These are phyloP conservation scores for Pseudopediastrum boryanum DNA, from an alignment of 139 green algal genomes.

Conservation along the genomic window DNA sequence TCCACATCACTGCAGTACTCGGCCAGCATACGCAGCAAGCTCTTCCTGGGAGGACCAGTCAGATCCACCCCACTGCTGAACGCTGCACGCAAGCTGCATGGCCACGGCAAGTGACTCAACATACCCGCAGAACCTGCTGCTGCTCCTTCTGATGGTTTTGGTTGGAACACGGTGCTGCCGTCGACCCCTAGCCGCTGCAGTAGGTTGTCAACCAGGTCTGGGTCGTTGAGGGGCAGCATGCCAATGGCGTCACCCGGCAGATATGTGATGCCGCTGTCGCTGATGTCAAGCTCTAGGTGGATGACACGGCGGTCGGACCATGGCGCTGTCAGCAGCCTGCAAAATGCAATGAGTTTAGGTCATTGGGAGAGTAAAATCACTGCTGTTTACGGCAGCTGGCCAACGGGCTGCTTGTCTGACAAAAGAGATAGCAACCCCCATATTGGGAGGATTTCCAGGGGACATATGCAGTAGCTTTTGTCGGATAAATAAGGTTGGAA, in stretches of 20 bases:
- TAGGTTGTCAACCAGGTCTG: slow-evolving; percentile 63
- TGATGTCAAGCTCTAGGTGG: slow-evolving; percentile 85
- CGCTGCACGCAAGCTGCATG: slow-evolving; percentile 79
- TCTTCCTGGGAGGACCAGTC: slow-evolving; percentile 73
- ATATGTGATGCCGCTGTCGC: slow-evolving; percentile 71
- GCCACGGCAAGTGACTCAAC: slow-evolving; percentile 72
- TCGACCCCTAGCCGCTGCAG: slow-evolving; percentile 60
- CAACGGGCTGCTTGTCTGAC: too few species aligned
- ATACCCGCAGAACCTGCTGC: neutral
- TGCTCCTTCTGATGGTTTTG: slow-evolving; percentile 40
- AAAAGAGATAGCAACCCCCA: too few species aligned
- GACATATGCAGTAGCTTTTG: too few species aligned
- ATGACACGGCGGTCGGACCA: slow-evolving; percentile 83
- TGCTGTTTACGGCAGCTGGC: too few species aligned
- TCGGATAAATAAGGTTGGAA: too few species aligned
- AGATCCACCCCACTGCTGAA: slow-evolving; percentile 72
- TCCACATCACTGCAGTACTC: slow-evolving; percentile 76
- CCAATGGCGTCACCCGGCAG: slow-evolving; percentile 87
- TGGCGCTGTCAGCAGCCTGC: slow-evolving; percentile 56
- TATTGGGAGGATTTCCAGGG: too few species aligned
- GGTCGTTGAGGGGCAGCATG: slow-evolving; percentile 79
- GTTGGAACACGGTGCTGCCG: slow-evolving; percentile 53
- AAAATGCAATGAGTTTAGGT: too few species aligned
- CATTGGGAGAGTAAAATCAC: too few species aligned
- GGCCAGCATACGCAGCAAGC: slow-evolving; percentile 80